A percentile compares a stretch with the other conserved stretches of the same genome.
phyloP scores from a whole-genome alignment of 345 rosid genomes.

The Leavenworthia alabamica region DNA sequence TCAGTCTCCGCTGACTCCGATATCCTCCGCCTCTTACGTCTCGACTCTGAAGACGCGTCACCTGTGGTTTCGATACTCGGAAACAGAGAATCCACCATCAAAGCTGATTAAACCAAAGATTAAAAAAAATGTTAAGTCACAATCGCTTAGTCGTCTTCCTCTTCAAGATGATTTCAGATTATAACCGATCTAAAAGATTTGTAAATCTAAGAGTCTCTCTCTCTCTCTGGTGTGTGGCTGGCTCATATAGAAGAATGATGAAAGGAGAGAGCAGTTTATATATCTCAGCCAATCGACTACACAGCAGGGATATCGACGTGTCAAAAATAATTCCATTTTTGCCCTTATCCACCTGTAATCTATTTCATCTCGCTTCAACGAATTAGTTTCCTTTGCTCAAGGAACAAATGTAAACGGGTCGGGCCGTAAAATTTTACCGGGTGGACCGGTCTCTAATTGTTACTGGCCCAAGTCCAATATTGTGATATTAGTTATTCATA shows the following conservation, averaged over 20 bases:
- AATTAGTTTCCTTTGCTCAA: constrained; percentile 19
- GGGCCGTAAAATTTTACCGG: neutral
- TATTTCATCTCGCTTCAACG: neutral
- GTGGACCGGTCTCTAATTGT: neutral
- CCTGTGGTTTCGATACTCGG: constrained; percentile 22
- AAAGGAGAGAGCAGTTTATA: constrained; percentile 7
- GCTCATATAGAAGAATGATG: neutral
- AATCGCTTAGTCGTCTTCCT: neutral
- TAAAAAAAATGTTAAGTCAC: neutral
- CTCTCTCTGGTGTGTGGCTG: neutral
- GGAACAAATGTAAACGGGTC: constrained; percentile 12
- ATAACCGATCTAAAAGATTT: neutral
- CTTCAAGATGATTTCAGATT: neutral
- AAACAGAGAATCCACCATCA: constrained; percentile 29
- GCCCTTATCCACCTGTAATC: constrained; percentile 12
- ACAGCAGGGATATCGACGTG: constrained; percentile 20
- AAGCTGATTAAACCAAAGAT: constrained; percentile 16
- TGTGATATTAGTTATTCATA: too few species aligned
- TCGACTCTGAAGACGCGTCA: constrained; percentile 33
- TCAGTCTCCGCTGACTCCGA: constrained; percentile 8
- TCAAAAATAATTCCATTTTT: constrained; percentile 33
- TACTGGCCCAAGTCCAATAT: too few species aligned
- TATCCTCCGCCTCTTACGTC: constrained; percentile 47
- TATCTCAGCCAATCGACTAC: constrained; percentile 1
- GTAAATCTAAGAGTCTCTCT: neutral